Percentiles rank a stretch among this genome's conserved stretches.
phyloP scores from a whole-genome alignment of 179 eudicot species.

The Camellia oleifera region DNA sequence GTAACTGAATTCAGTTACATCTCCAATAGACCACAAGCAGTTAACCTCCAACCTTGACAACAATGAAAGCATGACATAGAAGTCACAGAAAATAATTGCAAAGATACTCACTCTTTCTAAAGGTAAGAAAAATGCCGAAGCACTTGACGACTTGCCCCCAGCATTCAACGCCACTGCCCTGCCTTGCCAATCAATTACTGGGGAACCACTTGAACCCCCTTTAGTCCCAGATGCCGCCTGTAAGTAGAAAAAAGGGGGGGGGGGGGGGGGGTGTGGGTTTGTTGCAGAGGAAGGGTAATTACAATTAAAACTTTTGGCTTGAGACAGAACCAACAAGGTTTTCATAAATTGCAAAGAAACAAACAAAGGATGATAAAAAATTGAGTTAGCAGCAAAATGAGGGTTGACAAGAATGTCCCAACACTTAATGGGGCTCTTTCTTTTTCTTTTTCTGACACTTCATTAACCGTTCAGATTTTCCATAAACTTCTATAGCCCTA shows the following conservation, averaged over 20 bases:
- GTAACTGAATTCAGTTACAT: neutral
- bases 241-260: slow-evolving; percentile 18
- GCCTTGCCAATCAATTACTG: no score
- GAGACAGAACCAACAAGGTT: neutral
- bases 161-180: slow-evolving; percentile 35
- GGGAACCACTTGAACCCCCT: no score
- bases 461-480: no score
- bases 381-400: neutral
- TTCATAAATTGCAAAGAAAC: neutral
- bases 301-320: neutral
- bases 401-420: neutral
- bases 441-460: no score
- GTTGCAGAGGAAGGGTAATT: neutral
- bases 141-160: slow-evolving; percentile 92
- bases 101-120: slow-evolving; percentile 70
- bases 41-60: neutral
- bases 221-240: no score
- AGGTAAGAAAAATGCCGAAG: slow-evolving; percentile 97
- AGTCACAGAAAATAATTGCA: neutral
- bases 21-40: neutral
- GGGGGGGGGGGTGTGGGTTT: no score
- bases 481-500: no score
- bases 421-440: neutral
- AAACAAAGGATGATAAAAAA: neutral
- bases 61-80: slow-evolving; percentile 11